Evolutionary conservation across 2,329 filamentous ascomycete species (phyloP), one percentile per base, ranked within the genome.

Genomic region (Colletotrichum lini): DNA sequence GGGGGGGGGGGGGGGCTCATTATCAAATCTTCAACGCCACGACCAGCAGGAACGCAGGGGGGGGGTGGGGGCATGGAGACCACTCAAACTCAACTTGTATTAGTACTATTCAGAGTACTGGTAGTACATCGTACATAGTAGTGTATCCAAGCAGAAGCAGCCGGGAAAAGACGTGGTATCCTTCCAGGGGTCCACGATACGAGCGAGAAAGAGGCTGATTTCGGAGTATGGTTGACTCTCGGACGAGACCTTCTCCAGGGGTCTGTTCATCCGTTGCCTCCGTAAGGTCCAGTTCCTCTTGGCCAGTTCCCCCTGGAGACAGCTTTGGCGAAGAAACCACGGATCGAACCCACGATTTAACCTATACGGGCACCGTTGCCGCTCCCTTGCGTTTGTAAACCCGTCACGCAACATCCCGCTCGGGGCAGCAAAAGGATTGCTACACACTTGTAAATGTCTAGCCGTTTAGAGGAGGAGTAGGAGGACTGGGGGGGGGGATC

Each of bases 71-170:
- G 23, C 13, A 64, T 40, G 44, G 53, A 65, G 53, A 44, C 52
- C 53, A 45, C 66, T 65, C 53, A 58, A 58, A 45, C 56, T 44
- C 40, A 44, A 30, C 2, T 58, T 58, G 38, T 26, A 58, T 35
- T 35, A 35, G 30, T 30, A 26, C 4, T 26, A 4, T 26, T 3
- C 30, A 30, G 5, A 30, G 2, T 30, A 30, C 30, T 30, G 30
- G 30, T 30, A 30, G 30, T 30, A 30, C 30, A 8, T 9, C 5
- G 30, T 30, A 30, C 30, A 8, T 9, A 1, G 30, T 30, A 30
- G 30, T 35, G 30, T 35, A 35, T 35, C 9, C 30, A 10, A 35
- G 30, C 30, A 35, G 30, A 35, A 35, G 30, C 8, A 35, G 30
- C 9, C 30, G 30, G 30, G 8, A 10, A 35, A 35, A 35, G 30